phyloP scores from a whole-genome alignment of 129 eudicot genomes.

The Pittosporum tobira region DNA sequence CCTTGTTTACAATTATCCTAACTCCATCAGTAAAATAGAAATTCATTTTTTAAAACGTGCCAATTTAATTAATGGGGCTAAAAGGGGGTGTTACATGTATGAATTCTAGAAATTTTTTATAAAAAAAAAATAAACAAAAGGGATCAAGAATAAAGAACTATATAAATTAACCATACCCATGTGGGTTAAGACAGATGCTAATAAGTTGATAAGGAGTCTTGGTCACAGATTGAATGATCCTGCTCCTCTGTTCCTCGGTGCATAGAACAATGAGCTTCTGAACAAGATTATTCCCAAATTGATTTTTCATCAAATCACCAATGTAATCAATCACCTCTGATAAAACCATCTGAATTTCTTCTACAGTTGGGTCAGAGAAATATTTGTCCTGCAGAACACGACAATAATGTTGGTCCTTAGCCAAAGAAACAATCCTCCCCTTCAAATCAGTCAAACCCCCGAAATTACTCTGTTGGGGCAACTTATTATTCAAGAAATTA shows the following conservation, averaged over 20 bases:
- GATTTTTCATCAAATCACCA: conserved; percentile 47
- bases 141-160: neutral
- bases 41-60: no score
- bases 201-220: conserved; percentile 31
- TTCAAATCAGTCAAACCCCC: conserved; percentile 23
- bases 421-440: conserved; percentile 31
- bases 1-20: no score
- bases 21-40: no score
- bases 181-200: conserved; percentile 28
- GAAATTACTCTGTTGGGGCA: neutral
- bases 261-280: conserved; percentile 51
- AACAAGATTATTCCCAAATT: conserved; percentile 40
- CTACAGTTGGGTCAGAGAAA: conserved; percentile 28
- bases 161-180: conserved; percentile 54
- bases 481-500: neutral
- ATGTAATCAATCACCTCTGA: conserved; percentile 31
- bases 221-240: conserved; percentile 32
- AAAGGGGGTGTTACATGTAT: no score
- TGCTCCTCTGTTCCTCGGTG: conserved; percentile 51
- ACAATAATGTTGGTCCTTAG: conserved; percentile 43
- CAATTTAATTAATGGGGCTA: no score
- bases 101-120: no score
- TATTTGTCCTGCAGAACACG: conserved; percentile 27
- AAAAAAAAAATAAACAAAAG: neutral
- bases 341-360: conserved; percentile 42